phyloP scores from a whole-genome alignment of 129 eudicot genomes.

The Erigeron canadensis region DNA sequence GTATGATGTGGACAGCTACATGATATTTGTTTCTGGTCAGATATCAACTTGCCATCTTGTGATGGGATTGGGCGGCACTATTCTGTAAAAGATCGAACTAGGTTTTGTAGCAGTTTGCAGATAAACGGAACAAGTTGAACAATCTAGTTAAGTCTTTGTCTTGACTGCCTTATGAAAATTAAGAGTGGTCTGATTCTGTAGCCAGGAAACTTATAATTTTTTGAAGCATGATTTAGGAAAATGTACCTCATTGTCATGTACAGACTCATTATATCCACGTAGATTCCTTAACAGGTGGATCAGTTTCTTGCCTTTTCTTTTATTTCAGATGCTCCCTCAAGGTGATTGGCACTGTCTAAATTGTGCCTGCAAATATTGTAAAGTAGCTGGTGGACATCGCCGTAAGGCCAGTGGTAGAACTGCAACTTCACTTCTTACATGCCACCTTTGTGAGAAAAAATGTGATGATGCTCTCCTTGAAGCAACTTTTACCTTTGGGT shows the following conservation, averaged over 20 bases:
- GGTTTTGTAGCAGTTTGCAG: background rate
- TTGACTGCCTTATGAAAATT: background rate
- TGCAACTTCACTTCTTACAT: slow-evolving; percentile 30
- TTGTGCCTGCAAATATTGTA: slow-evolving; percentile 77
- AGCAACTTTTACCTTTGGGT: background rate
- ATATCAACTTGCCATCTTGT: background rate
- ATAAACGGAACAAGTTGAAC: background rate
- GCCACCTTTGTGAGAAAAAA: slow-evolving; percentile 42
- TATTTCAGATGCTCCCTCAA: slow-evolving; percentile 72
- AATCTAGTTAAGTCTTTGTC: background rate
- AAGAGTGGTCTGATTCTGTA: background rate
- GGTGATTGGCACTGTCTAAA: slow-evolving; percentile 94
- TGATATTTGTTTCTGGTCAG: background rate
- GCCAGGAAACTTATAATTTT: too few species aligned
- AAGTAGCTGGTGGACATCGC: slow-evolving; percentile 26
- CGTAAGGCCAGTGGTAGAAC: slow-evolving; percentile 26
- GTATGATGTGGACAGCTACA: background rate
- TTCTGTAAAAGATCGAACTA: background rate
- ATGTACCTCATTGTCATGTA: background rate
- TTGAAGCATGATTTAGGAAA: background rate
- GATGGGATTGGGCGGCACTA: background rate
- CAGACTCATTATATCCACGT: slow-evolving; percentile 13
- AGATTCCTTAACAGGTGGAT: slow-evolving; percentile 20
- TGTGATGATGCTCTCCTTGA: slow-evolving; percentile 22
- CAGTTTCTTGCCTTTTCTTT: slow-evolving; percentile 17